Base-by-base conservation (phyloP, 768 basidiomycete species). In the Termitomyces sp. region DNA sequence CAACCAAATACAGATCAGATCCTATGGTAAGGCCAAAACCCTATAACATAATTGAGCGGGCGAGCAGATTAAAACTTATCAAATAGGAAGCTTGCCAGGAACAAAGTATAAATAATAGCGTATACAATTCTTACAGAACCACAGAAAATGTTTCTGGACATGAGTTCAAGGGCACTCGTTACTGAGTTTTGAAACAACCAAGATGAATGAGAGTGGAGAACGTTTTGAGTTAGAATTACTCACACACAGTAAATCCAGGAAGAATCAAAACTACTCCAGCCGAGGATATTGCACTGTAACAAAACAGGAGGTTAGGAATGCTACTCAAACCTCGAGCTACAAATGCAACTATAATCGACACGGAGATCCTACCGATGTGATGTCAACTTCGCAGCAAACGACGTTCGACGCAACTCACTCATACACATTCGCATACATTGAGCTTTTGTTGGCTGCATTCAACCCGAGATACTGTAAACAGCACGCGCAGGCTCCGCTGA, bases 381-480 rank as follows among this genome's bases (percentile, higher is more conserved):
- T 28, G 1, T 45, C 33, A 32, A 10, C 8, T 36, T 16, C 22
- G 55, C 10, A 57, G 40, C 51, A 22, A 44, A 33, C 6, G 35
- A 22, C 52, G 42, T 26, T 47, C 33, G 35, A 44, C 28, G 38
- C 46, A 24, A 77, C 92, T 70, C 69, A 94, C 94, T 96, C 94
- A 66, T 94, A 96, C 57, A 95, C 92, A 65, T 93, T 95, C n/a
- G 92, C 92, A 71, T 94, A 95, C 74, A 92, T 88, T 1, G 90
- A 81, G 64, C 88, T 94, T 72, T 90, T 92, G 63, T 86, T 82
- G 4, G 93, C 92, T 9, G 90, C 85, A 65, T 86, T 87, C 49
- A 94, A 74, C 38, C 92, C 90, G 45, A 94, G 77, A 69, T 88
- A 92, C 65, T 91, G 88, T 51, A 95, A 74, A 51, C 85, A 69